These are phyloP conservation scores for Catenaria anguillulae DNA, from an alignment of 371 early-diverging fungal genomes.

Conservation along the genomic window DNA sequence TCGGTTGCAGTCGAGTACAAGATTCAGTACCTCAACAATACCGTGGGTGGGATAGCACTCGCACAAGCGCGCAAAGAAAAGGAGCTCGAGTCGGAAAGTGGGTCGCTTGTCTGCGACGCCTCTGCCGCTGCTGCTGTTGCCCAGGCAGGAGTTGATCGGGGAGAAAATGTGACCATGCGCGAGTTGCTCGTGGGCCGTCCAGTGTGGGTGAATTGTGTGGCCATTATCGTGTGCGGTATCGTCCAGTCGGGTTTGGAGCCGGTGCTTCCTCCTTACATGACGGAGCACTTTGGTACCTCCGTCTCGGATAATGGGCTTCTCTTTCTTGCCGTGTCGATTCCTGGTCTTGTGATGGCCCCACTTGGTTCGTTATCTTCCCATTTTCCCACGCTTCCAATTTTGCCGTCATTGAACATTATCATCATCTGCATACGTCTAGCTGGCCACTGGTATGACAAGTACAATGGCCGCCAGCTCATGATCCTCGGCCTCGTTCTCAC, in stretches of 20 bases:
- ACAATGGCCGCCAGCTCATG: not conserved
- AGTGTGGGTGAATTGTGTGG: not conserved
- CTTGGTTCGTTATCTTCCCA: not conserved
- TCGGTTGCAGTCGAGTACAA: not conserved
- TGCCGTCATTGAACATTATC: too few relatives aligned
- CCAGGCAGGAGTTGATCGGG: too few relatives aligned
- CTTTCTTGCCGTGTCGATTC: not conserved
- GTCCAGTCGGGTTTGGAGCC: not conserved
- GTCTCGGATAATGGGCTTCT: not conserved
- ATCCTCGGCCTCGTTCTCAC: not conserved
- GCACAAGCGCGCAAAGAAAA: not conserved
- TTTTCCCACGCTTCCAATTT: too few relatives aligned
- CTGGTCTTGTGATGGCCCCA: not conserved
- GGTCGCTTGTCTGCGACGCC: too few relatives aligned
- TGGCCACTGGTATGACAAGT: not conserved
- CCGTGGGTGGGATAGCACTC: too few relatives aligned
- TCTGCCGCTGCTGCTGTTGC: too few relatives aligned
- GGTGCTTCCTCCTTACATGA: not conserved
- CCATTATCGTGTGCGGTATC: not conserved
- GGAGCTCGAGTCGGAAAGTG: not conserved
- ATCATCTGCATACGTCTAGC: too few relatives aligned
- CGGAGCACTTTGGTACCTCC: not conserved
- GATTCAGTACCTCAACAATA: too few relatives aligned
- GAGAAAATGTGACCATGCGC: not conserved
- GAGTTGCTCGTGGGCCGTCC: not conserved